Base-by-base conservation (phyloP, 306 rosid genomes). In the Vigna nakashimae region DNA sequence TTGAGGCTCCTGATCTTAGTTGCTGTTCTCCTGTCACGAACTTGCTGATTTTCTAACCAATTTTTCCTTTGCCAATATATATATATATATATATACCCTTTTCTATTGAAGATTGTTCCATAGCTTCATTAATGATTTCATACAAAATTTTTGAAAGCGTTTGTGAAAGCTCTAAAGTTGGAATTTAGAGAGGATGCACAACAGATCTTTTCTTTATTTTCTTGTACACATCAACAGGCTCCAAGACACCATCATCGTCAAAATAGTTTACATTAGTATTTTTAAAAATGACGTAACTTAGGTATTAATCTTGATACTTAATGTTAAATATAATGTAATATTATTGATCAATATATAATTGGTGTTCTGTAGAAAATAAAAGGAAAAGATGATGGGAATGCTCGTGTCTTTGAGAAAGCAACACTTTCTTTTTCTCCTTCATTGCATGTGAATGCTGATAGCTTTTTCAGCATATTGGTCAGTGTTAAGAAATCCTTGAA, bases 11-110 rank as follows among this genome's bases (percentile, higher is more conserved):
- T 51, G 42, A 79, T 58, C 13, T 57, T 74, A 9, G 13, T 67
- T 66, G 24, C 7, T 64, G 4, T 67, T 79, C 65, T 75, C 32
- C 12, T 65, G 63, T 65, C 80, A 57, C 69, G 46, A 40, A 45
- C 26, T 53, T 11, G 52, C 14, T 32, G 53, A 53, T n/a, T 75
- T 69, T 53, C 22, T 55, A 62, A 83, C 64, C 46, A 17, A 7
- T 5, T 9, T 67, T 52, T 26, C 13, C 26, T 12, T n/a, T 30
- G 48, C 12, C 36, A 60, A 28, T 10, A 1, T 65, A 9, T 18
- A 18, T 18, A 18, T 65, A 40, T 40, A 65, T 10, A 1, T 65
- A 9, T 65, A 40, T 40, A 65, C 9, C 9, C 18, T 24, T 66
- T 42, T 9, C 36, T 5, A 42, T 42, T 66, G 24, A 40, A 9